Conservation (phyloP, 2,329 filamentous ascomycete genomes). For the Dryadomyces quercus-mongolicae region DNA sequence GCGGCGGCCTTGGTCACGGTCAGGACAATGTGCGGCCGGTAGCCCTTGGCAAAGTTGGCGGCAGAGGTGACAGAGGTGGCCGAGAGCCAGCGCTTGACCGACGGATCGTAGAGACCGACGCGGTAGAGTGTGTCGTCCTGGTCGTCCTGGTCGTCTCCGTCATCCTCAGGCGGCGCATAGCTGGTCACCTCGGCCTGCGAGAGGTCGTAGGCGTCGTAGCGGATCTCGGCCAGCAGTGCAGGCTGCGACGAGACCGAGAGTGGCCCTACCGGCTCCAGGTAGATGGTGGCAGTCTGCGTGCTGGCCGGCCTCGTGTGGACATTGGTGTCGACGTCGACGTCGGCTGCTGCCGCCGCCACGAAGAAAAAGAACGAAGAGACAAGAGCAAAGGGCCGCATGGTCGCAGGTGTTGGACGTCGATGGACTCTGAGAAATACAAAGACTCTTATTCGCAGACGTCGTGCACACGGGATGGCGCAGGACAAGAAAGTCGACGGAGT, state of each 20-base stretch:
- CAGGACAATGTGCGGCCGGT: constrained; percentile 43
- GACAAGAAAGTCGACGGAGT: no score
- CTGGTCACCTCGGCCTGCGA: constrained; percentile 30
- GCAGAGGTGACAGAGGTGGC: constrained; percentile 42
- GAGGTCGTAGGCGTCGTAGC: constrained; percentile 36
- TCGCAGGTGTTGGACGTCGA: no score
- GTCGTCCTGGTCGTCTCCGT: constrained; percentile 26
- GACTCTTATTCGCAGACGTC: no score
- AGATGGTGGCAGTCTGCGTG: constrained; percentile 36
- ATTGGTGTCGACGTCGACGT: constrained; percentile 4
- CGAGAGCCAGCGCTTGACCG: constrained; percentile 34
- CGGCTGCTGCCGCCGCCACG: neutral
- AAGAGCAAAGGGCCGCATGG: neutral
- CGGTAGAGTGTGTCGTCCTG: constrained; percentile 35
- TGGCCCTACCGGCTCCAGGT: constrained; percentile 37
- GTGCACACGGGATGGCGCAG: no score
- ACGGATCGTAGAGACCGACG: constrained; percentile 43
- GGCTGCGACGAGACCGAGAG: constrained; percentile 19
- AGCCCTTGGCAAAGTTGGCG: constrained; percentile 50
- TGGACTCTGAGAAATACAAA: no score
- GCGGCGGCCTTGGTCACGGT: constrained; percentile 26
- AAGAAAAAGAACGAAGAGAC: neutral
- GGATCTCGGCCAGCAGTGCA: constrained; percentile 38
- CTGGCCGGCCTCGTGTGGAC: constrained; percentile 8
- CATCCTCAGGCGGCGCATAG: constrained; percentile 40